A percentile compares a stretch with the other conserved stretches of the same genome.
These are phyloP conservation scores for Ceratonia siliqua DNA, from an alignment of 306 rosid species.

Conservation along the genomic window DNA sequence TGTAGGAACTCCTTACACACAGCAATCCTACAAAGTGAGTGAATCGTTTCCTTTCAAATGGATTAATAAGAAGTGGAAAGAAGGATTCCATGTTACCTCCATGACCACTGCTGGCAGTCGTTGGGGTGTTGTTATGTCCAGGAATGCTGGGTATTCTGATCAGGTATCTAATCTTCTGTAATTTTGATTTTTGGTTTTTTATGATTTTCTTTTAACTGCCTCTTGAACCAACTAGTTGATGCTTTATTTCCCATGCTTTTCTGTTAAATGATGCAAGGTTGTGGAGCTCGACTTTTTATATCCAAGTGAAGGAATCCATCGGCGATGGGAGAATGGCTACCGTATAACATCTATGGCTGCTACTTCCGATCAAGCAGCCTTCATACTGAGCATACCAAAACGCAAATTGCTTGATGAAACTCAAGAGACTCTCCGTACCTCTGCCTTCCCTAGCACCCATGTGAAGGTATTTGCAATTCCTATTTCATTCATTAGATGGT, in stretches of 20 bases:
- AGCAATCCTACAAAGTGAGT: conserved; percentile 90
- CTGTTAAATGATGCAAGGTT: conserved; percentile 51
- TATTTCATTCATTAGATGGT: neutral
- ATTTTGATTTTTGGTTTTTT: neutral
- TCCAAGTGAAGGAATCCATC: conserved; percentile 92
- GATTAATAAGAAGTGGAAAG: conserved; percentile 96
- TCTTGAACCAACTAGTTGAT: neutral
- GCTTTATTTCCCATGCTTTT: neutral
- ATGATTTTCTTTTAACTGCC: neutral
- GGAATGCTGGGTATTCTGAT: conserved; percentile 92
- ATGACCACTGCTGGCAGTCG: conserved; percentile 96
- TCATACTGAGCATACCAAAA: conserved; percentile 88
- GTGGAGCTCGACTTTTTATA: conserved; percentile 91
- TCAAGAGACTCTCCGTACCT: conserved; percentile 87
- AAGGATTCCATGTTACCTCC: conserved; percentile 95
- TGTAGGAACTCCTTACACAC: conserved; percentile 87
- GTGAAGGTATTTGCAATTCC: conserved; percentile 65
- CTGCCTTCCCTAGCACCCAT: conserved; percentile 96
- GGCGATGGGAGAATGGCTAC: conserved; percentile 86
- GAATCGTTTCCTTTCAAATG: conserved; percentile 93
- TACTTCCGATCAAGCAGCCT: conserved; percentile 88
- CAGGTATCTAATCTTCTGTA: conserved; percentile 51
- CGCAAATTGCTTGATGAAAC: conserved; percentile 88
- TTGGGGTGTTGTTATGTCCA: conserved; percentile 97
- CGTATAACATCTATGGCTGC: conserved; percentile 95